Percentiles rank a stretch among this genome's conserved stretches.
phyloP scores from a whole-genome alignment of 164 flowering plant species.

The Protea cynaroides region DNA sequence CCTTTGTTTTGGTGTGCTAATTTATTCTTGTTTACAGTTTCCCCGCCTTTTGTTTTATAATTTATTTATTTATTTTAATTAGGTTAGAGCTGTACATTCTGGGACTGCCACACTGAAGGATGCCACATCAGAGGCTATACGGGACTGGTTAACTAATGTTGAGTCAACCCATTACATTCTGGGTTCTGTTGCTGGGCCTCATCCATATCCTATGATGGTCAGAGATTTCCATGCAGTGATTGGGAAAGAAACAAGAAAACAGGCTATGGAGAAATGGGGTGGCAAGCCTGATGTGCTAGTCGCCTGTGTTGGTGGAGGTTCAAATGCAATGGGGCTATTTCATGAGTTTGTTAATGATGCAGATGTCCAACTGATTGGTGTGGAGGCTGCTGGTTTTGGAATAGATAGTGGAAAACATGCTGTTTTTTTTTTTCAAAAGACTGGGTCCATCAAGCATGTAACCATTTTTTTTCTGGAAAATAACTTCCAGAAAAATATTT shows the following conservation, averaged over 20 bases:
- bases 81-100: conserved; percentile 87
- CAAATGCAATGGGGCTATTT: conserved; percentile 93
- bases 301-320: conserved; percentile 97
- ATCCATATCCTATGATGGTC: conserved; percentile 98
- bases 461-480: too few relatives aligned
- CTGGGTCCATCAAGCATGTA: too few relatives aligned
- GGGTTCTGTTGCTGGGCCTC: conserved; percentile 97
- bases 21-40: too few relatives aligned
- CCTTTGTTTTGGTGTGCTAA: too few relatives aligned
- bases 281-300: conserved; percentile 83
- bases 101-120: conserved; percentile 92
- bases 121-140: conserved; percentile 89
- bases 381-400: conserved; percentile 94
- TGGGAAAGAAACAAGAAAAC: conserved; percentile 83
- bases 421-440: too few relatives aligned
- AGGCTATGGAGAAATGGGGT: conserved; percentile 89
- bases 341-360: conserved; percentile 79
- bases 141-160: conserved; percentile 93
- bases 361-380: conserved; percentile 78
- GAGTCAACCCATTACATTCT: conserved; percentile 88
- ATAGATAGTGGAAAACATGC: conserved; percentile 90
- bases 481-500: too few relatives aligned
- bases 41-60: too few relatives aligned
- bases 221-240: conserved; percentile 92
- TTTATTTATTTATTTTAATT: too few relatives aligned